These are phyloP conservation scores for Trypanosoma lewisi DNA, from an alignment of 208 protist genomes.

Conservation along the genomic window DNA sequence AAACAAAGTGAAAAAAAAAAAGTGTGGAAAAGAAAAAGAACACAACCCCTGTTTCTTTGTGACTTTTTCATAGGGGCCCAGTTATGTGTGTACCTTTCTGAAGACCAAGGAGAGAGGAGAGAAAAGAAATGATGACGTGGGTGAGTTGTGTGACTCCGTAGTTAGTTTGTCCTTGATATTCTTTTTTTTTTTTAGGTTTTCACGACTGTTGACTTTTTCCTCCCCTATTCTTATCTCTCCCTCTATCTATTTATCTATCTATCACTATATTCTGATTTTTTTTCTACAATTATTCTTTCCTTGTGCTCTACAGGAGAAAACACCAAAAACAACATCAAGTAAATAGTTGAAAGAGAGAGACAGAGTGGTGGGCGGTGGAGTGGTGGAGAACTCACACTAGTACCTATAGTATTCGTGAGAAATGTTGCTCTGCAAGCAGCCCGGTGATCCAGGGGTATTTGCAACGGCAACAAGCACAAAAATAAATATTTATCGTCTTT, in stretches of 20 bases:
- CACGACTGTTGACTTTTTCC: no score
- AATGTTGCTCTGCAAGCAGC: conserved; percentile 74
- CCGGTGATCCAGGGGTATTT: conserved; percentile 60
- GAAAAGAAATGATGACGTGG: not conserved
- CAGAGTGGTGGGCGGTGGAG: not conserved
- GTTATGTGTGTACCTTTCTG: no score
- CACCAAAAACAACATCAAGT: no score
- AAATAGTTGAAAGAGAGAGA: no score
- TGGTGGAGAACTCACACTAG: not conserved
- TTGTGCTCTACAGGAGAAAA: not conserved
- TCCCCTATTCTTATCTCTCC: no score
- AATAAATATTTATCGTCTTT: conserved; percentile 46
- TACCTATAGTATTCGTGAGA: conserved; percentile 2
- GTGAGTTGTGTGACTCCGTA: not conserved
- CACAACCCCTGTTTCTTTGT: not conserved
- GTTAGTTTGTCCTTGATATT: no score
- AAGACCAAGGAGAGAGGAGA: no score
- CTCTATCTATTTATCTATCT: no score
- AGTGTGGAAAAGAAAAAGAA: not conserved
- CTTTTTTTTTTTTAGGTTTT: no score
- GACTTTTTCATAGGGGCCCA: no score
- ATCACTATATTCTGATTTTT: no score
- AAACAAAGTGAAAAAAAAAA: not conserved
- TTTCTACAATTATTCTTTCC: conserved; percentile 15
- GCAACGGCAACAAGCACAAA: conserved; percentile 48